phyloP scores from a whole-genome alignment of 257 asterid genomes.

The Penstemon eatonii region DNA sequence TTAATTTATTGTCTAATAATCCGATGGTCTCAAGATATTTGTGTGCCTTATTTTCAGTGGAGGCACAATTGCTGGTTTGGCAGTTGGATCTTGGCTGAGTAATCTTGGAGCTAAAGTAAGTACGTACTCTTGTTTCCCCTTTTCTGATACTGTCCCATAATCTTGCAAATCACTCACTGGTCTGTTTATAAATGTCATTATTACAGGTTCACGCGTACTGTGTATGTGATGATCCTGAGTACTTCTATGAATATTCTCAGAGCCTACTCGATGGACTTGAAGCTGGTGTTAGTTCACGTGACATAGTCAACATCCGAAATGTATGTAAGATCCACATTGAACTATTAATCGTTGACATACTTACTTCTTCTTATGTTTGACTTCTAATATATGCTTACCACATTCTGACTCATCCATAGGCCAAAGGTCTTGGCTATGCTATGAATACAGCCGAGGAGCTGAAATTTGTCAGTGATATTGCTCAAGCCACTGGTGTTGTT shows the following conservation, averaged over 20 bases:
- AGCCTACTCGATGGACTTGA: slow-evolving; percentile 79
- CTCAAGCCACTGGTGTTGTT: slow-evolving; percentile 80
- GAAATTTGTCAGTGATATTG: slow-evolving; percentile 77
- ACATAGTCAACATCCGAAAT: slow-evolving; percentile 66
- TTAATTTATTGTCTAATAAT: background rate
- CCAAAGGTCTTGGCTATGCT: slow-evolving; percentile 98
- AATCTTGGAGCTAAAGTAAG: slow-evolving; percentile 77
- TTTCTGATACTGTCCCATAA: background rate
- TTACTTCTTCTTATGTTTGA: background rate
- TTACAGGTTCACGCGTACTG: slow-evolving; percentile 76
- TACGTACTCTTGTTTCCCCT: slow-evolving; percentile 31
- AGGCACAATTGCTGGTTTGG: slow-evolving; percentile 90
- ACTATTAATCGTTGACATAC: too few relatives aligned
- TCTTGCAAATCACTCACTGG: background rate
- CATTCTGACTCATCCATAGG: slow-evolving; percentile 47
- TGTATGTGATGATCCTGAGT: slow-evolving; percentile 92
- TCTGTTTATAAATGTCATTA: slow-evolving; percentile 8
- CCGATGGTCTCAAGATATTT: slow-evolving; percentile 14
- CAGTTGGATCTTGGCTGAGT: slow-evolving; percentile 78
- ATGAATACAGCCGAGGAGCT: slow-evolving; percentile 82
- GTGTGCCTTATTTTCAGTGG: slow-evolving; percentile 60
- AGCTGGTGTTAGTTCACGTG: slow-evolving; percentile 73
- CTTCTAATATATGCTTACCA: background rate
- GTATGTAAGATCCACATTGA: slow-evolving; percentile 61
- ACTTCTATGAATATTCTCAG: slow-evolving; percentile 77